Evolutionary conservation across 2,329 filamentous ascomycete genomes (phyloP).

Genomic region (Ophiostoma himal-ulmi): DNA sequence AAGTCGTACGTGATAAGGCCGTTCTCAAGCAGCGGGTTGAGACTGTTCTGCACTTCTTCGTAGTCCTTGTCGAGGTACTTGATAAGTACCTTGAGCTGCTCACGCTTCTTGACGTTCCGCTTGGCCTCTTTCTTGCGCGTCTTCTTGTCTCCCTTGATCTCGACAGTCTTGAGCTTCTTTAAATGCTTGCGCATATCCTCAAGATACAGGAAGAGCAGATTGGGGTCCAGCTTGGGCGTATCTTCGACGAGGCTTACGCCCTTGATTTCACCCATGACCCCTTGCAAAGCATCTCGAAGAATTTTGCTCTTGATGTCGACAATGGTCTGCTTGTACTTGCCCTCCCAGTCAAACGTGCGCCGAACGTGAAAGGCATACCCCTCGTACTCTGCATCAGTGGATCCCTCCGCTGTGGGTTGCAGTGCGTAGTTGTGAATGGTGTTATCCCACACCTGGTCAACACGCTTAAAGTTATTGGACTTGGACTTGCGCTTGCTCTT

Average conservation of each 20-base stretch:
- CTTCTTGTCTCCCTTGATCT: slow-evolving; percentile 45
- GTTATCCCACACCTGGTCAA: slow-evolving; percentile 51
- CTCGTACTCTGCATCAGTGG: slow-evolving; percentile 56
- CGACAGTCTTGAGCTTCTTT: slow-evolving; percentile 58
- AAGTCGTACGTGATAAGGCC: slow-evolving; percentile 85
- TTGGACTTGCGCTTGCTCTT: slow-evolving; percentile 25
- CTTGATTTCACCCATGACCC: slow-evolving; percentile 70
- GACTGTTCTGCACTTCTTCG: slow-evolving; percentile 66
- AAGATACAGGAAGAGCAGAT: slow-evolving; percentile 68
- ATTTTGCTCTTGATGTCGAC: slow-evolving; percentile 83
- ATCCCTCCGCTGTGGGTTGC: slow-evolving; percentile 47
- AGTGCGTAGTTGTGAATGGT: slow-evolving; percentile 48
- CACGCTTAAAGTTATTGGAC: slow-evolving; percentile 43
- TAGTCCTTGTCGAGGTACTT: slow-evolving; percentile 59
- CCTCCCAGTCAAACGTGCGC: slow-evolving; percentile 76
- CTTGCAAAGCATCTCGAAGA: slow-evolving; percentile 63
- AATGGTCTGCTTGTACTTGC: slow-evolving; percentile 65
- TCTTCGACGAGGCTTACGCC: slow-evolving; percentile 76
- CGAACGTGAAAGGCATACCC: slow-evolving; percentile 79
- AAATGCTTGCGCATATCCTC: slow-evolving; percentile 64
- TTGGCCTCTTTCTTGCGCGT: slow-evolving; percentile 58
- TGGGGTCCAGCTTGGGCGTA: slow-evolving; percentile 65
- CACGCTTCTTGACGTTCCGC: slow-evolving; percentile 51
- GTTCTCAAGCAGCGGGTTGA: slow-evolving; percentile 73
- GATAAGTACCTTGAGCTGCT: slow-evolving; percentile 58